phyloP scores from a whole-genome alignment of 345 rosid genomes.

The Kandelia obovata region DNA sequence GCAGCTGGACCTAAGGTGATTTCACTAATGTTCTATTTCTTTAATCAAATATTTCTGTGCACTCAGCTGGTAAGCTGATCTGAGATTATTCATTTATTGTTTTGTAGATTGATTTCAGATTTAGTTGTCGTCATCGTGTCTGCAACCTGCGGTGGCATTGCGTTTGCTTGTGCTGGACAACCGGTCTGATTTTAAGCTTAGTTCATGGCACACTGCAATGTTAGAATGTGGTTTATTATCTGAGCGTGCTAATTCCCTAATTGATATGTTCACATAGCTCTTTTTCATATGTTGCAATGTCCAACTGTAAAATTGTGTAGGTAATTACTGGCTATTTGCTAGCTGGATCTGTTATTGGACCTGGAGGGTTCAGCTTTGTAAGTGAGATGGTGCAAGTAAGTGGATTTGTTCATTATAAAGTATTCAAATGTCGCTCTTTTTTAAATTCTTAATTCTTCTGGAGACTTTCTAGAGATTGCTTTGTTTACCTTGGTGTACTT shows the following conservation, averaged over 20 bases:
- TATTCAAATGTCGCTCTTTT: neutral
- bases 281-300: constrained; percentile 12
- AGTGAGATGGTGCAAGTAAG: constrained; percentile 98
- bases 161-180: constrained; percentile 99
- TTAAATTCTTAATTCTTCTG: neutral
- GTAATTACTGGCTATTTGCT: constrained; percentile 91
- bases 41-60: neutral
- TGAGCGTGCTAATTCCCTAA: constrained; percentile 3
- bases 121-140: constrained; percentile 94
- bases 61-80: constrained; percentile 10
- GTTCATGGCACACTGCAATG: constrained; percentile 17
- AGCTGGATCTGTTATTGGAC: constrained; percentile 91
- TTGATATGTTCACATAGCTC: neutral
- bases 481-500: neutral
- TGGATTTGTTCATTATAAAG: constrained; percentile 17
- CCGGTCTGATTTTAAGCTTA: constrained; percentile 56
- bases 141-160: constrained; percentile 98
- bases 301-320: constrained; percentile 35
- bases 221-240: constrained; percentile 19
- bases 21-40: neutral
- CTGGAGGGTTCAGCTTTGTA: constrained; percentile 90
- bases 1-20: constrained; percentile 86
- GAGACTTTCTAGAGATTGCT: neutral
- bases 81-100: constrained; percentile 6
- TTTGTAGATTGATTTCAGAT: constrained; percentile 91